Base-by-base conservation (phyloP, 495 filamentous ascomycete species). In the Evansstolkia leycettana region DNA sequence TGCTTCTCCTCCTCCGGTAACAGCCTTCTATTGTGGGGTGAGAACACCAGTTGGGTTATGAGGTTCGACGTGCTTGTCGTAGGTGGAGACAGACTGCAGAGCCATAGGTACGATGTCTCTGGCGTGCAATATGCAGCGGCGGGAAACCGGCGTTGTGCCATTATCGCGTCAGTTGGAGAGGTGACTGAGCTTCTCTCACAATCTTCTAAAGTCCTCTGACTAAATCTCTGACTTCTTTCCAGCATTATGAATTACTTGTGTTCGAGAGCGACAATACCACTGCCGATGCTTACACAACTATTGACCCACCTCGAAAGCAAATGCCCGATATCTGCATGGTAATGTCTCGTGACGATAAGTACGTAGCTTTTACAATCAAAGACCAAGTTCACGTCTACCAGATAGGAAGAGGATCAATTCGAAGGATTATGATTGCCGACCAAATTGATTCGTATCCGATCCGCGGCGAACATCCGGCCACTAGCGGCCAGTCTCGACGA, bases 341-440 rank as follows among this genome's bases (percentile, higher is more conserved):
- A 7, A 49, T 53, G 43, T 53, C 50, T 26, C 50, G 50, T 7
- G 39, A 53, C 20, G 50, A 53, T 32, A 26, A 34, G 40, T 49
- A 47, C 25, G 41, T 53, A 11, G 50, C 50, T 2, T 47, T 53
- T 17, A 43, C 46, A 2, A 30, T 53, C 23, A 40, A 47, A 27
- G 41, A 49, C n/a, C 33, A 49, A 15, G 34, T 53, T 19, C 41
- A 40, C 15, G 33, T 49, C 0, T 53, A 53, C 33, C 42, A 53
- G 24, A 40, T 52, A 7, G 28, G 28, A 12, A 28, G 23, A 7
- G 34, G 33, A n/a, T 28, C 25, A 14, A 46, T 53, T 30, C 31
- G 35, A 17, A 43, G 34, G 14, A 38, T 53, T 24, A 33, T 28
- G 5, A 18, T 53, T 2, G 38, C 40, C 0, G 42, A 27, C 28